Base-by-base conservation (phyloP, 2,329 filamentous ascomycete genomes). In the Cercospora sp. region DNA sequence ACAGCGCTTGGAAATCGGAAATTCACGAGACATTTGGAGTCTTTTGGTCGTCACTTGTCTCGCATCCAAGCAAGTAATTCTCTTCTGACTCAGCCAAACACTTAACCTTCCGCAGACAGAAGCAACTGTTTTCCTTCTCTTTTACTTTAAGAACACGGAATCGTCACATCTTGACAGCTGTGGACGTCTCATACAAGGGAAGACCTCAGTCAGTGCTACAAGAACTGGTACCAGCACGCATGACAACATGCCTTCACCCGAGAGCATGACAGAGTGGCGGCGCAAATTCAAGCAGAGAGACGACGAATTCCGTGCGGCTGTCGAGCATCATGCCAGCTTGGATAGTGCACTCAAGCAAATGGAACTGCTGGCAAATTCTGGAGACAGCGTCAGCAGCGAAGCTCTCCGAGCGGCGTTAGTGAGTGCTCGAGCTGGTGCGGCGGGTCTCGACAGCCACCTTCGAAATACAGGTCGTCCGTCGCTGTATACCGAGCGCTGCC, bases 201-300 rank as follows among this genome's bases (percentile, higher is more conserved):
- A n/a, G n/a, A n/a, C n/a, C n/a, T n/a, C n/a, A n/a, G n/a, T n/a
- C n/a, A n/a, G n/a, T n/a, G n/a, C n/a, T n/a, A n/a, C n/a, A n/a
- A n/a, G n/a, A n/a, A n/a, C n/a, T n/a, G n/a, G n/a, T n/a, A n/a
- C n/a, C n/a, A n/a, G n/a, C 32, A 7, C 30, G 55, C 55, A 34
- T 16, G 55, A 37, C n/a, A n/a, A n/a, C n/a, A 59, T 59, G 55
- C 28, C 55, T 32, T 34, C 55, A 4, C 60, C 40, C 3, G 60
- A 45, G 60, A 55, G 45, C 18, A 63, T 63, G 45, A 49, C 30
- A 2, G 61, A 63, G 21, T 63, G 43, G 43, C 61, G 61, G 0
- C 43, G 45, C 13, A 63, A 55, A 18, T 53, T 55, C 49, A 63
- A 63, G 49, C 61, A 63, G 61, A 53, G 61, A 63, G 61, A 63